A percentile compares a stretch with the other conserved stretches of the same genome.
Evolutionary conservation across 1,284 basidiomycete species (phyloP).

Genomic region (Puccinia horiana): DNA sequence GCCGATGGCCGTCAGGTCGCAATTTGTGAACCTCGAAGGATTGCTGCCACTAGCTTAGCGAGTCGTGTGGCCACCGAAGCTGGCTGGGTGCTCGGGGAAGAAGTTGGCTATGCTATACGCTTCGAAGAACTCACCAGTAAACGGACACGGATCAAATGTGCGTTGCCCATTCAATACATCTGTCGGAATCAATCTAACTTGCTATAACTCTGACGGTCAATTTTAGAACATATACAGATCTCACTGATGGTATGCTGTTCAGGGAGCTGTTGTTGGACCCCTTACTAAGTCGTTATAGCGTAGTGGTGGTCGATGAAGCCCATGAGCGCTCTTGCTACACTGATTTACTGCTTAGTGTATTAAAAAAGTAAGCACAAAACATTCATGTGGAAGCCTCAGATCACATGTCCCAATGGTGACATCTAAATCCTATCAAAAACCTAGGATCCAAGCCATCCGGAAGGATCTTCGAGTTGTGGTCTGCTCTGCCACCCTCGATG

Average conservation of each 20-base stretch:
- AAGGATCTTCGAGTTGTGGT: constrained; percentile 85
- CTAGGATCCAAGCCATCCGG: constrained; percentile 75
- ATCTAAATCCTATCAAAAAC: not conserved
- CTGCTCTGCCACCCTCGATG: constrained; percentile 93
- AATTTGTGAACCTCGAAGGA: constrained; percentile 57
- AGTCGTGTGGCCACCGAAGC: constrained; percentile 58
- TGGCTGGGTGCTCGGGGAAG: constrained; percentile 69
- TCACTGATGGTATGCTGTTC: constrained; percentile 21
- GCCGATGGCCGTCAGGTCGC: constrained; percentile 55
- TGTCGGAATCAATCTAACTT: constrained; percentile 53
- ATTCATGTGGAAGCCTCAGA: not conserved
- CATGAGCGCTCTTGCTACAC: constrained; percentile 60
- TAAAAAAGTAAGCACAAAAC: constrained; percentile 60
- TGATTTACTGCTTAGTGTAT: constrained; percentile 59
- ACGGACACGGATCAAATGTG: constrained; percentile 58
- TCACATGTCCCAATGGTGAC: not conserved
- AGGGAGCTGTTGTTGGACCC: constrained; percentile 41
- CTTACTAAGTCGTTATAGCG: constrained; percentile 52
- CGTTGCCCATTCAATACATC: constrained; percentile 55
- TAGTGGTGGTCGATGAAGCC: constrained; percentile 61
- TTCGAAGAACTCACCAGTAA: constrained; percentile 59
- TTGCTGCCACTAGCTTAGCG: constrained; percentile 59
- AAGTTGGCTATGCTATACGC: constrained; percentile 65
- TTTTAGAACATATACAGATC: constrained; percentile 47
- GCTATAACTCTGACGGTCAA: not conserved